Evolutionary conservation across 2,329 filamentous ascomycete species (phyloP).

Genomic region (Pseudogymnoascus sp.): DNA sequence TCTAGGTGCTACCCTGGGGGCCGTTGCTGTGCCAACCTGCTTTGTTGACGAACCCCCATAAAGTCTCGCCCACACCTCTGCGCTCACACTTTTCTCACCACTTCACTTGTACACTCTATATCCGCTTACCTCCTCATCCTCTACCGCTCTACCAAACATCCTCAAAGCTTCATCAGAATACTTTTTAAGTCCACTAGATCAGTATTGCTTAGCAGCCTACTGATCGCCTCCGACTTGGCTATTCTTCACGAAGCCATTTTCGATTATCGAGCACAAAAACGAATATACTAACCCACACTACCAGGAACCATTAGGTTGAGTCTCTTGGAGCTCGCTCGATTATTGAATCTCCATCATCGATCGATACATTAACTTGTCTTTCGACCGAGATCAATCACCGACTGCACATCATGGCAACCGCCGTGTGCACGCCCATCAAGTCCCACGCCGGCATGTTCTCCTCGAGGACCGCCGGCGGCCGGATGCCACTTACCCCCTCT

Average conservation of each 20-base stretch:
- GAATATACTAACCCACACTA: conserved; percentile 39
- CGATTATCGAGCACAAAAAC: conserved; percentile 39
- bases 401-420: conserved; percentile 66
- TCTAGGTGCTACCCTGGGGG: conserved; percentile 20
- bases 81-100: conserved; percentile 21
- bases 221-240: conserved; percentile 38
- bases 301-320: conserved; percentile 52
- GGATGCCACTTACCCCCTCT: conserved; percentile 89
- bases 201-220: conserved; percentile 36
- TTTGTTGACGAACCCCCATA: conserved; percentile 25
- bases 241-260: conserved; percentile 34
- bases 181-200: conserved; percentile 37
- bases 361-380: conserved; percentile 43
- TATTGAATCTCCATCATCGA: conserved; percentile 18
- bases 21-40: conserved; percentile 34
- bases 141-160: conserved; percentile 24
- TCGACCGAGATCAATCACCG: conserved; percentile 35
- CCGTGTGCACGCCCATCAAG: conserved; percentile 86
- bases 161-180: conserved; percentile 23
- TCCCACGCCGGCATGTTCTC: conserved; percentile 91
- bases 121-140: conserved; percentile 27
- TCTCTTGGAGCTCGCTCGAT: conserved; percentile 50
- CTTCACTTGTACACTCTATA: conserved; percentile 24
- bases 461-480: conserved; percentile 84
- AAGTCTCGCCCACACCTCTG: conserved; percentile 28